These are phyloP conservation scores for Cladosporium austrohemisphaericum DNA, from an alignment of 2,329 filamentous ascomycete species.

Conservation along the genomic window DNA sequence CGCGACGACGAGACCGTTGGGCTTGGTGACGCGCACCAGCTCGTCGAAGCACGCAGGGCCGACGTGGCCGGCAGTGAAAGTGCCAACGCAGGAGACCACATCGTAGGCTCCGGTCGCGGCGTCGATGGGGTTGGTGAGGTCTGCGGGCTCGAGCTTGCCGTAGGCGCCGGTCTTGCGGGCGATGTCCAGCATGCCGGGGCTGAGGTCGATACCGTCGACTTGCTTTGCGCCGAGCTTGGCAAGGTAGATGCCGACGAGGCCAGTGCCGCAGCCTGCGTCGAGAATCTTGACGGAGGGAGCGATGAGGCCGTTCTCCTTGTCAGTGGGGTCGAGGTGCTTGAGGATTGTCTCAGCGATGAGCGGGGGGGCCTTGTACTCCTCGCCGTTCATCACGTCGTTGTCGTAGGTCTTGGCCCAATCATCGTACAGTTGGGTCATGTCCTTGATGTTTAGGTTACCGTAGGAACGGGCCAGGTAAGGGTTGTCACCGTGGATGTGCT, in stretches of 20 bases:
- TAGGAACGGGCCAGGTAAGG: slow-evolving; percentile 12
- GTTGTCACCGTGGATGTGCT: slow-evolving; percentile 15
- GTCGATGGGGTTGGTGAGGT: slow-evolving; percentile 46
- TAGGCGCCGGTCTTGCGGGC: slow-evolving; percentile 50
- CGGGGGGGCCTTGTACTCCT: slow-evolving; percentile 39
- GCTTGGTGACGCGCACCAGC: slow-evolving; percentile 49
- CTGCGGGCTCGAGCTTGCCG: slow-evolving; percentile 42
- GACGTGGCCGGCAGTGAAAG: slow-evolving; percentile 54
- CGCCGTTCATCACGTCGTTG: slow-evolving; percentile 35
- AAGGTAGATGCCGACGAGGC: slow-evolving; percentile 50
- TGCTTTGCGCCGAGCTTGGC: slow-evolving; percentile 37
- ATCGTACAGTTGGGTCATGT: slow-evolving; percentile 36
- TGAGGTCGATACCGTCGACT: slow-evolving; percentile 54
- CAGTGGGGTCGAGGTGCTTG: slow-evolving; percentile 18
- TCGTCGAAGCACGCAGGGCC: slow-evolving; percentile 50
- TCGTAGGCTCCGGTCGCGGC: slow-evolving; percentile 45
- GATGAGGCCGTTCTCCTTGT: slow-evolving; percentile 16
- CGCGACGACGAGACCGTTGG: slow-evolving; percentile 47
- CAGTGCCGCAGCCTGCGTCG: slow-evolving; percentile 56
- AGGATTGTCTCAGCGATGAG: slow-evolving; percentile 36
- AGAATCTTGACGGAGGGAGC: slow-evolving; percentile 37
- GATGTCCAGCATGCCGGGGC: slow-evolving; percentile 52
- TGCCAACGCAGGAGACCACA: slow-evolving; percentile 52
- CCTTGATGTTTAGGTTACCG: slow-evolving; percentile 11
- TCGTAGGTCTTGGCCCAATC: slow-evolving; percentile 48